phyloP scores from a whole-genome alignment of 2,329 filamentous ascomycete species.

The Sphaerostilbella broomeana region DNA sequence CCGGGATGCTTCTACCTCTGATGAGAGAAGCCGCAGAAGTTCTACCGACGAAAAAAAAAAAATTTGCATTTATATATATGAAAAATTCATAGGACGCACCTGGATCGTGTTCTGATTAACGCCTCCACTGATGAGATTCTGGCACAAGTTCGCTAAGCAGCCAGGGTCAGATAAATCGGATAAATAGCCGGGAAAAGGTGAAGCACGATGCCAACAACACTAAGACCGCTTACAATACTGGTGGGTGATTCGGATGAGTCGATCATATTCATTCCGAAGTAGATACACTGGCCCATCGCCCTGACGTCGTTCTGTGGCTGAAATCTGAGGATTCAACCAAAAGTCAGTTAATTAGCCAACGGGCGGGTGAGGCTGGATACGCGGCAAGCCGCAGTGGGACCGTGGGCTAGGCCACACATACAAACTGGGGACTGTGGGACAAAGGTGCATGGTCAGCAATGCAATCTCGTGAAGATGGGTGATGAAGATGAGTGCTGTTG shows the following conservation, averaged over 20 bases:
- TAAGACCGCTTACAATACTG: conserved; percentile 49
- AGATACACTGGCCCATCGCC: conserved; percentile 43
- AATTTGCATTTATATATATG: not conserved
- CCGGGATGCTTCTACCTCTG: not conserved
- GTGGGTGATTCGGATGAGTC: conserved; percentile 43
- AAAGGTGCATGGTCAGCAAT: not conserved
- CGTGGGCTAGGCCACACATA: no score
- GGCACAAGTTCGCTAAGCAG: conserved; percentile 20
- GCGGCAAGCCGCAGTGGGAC: not conserved
- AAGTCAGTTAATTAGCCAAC: not conserved
- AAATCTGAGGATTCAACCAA: not conserved
- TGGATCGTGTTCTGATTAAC: conserved; percentile 40
- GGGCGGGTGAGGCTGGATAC: not conserved
- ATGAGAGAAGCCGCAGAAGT: conserved; percentile 8
- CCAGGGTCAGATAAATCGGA: not conserved
- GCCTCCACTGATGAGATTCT: conserved; percentile 44
- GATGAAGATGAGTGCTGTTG: not conserved
- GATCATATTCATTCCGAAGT: conserved; percentile 54
- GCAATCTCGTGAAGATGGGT: not conserved
- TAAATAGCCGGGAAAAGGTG: not conserved
- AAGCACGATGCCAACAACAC: no score
- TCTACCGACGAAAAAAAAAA: not conserved
- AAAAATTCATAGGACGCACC: conserved; percentile 27
- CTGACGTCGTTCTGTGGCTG: not conserved
- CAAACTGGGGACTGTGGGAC: conserved; percentile 1